These are phyloP conservation scores for Phytophthora constricta DNA, from an alignment of 352 stramenopile species.

Conservation along the genomic window DNA sequence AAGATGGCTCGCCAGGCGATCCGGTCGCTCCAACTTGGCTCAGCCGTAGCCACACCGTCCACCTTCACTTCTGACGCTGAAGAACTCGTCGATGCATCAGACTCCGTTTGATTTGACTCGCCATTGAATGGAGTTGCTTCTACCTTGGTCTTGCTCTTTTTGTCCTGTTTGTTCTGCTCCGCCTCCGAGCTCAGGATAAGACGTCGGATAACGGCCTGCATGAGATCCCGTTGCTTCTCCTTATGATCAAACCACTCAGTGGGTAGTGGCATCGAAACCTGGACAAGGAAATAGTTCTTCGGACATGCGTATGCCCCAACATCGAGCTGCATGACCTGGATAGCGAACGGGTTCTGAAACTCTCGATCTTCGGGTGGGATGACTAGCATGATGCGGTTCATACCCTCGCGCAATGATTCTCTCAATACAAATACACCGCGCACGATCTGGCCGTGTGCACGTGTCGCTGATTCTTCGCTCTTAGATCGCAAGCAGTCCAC, in stretches of 20 bases:
- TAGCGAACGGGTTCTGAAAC: slow-evolving; percentile 62
- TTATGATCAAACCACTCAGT: slow-evolving; percentile 47
- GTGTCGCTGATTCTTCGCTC: not conserved
- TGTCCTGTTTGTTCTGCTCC: slow-evolving; percentile 16
- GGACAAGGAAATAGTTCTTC: slow-evolving; percentile 61
- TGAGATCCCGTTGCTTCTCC: slow-evolving; percentile 40
- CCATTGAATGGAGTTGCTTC: too few species aligned
- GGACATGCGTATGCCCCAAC: slow-evolving; percentile 68
- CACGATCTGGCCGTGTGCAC: slow-evolving; percentile 47
- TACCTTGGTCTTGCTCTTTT: slow-evolving; percentile 17
- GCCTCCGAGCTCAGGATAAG: slow-evolving; percentile 32
- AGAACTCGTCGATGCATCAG: not conserved
- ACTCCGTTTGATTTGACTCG: not conserved
- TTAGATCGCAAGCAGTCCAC: slow-evolving; percentile 33
- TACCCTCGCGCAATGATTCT: slow-evolving; percentile 41
- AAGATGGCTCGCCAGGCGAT: slow-evolving; percentile 69
- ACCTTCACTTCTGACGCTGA: not conserved
- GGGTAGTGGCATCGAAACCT: slow-evolving; percentile 66
- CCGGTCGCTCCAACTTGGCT: slow-evolving; percentile 28
- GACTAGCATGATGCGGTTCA: slow-evolving; percentile 68
- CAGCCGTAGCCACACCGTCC: not conserved
- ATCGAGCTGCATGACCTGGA: slow-evolving; percentile 83
- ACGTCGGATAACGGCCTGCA: slow-evolving; percentile 46
- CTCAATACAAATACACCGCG: slow-evolving; percentile 67
- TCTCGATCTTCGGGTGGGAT: slow-evolving; percentile 64